A percentile compares a stretch with the other conserved stretches of the same genome.
phyloP scores from a whole-genome alignment of 2,329 filamentous ascomycete species.

The Claviceps humidiphila region DNA sequence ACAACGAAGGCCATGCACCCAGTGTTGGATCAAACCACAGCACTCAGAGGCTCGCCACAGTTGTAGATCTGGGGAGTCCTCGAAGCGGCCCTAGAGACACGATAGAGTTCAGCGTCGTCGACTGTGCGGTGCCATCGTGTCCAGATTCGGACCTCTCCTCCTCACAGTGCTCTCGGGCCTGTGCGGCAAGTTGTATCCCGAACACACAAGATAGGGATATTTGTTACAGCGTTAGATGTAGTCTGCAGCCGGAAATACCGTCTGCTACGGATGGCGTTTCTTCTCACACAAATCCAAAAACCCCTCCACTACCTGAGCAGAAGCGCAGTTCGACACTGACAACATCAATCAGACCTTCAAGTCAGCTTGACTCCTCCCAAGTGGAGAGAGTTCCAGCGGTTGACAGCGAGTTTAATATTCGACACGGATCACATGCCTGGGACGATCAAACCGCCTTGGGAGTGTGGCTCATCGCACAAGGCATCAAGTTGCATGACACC shows the following conservation, averaged over 20 bases:
- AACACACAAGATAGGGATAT: background rate
- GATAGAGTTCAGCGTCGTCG: conserved; percentile 29
- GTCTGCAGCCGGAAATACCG: background rate
- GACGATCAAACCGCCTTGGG: conserved; percentile 23
- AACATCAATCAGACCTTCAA: conserved; percentile 1
- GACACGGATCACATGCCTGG: conserved; percentile 16
- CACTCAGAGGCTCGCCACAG: conserved; percentile 13
- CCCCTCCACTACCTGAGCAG: background rate
- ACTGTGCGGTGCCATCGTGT: background rate
- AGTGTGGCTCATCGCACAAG: conserved; percentile 25
- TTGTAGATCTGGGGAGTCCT: conserved; percentile 16
- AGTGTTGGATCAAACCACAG: conserved; percentile 15
- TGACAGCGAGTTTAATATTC: conserved; percentile 17
- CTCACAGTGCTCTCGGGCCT: background rate
- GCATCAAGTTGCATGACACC: conserved; percentile 16
- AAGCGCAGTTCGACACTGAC: conserved; percentile 1
- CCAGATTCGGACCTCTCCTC: conserved; percentile 2
- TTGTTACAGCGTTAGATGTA: background rate
- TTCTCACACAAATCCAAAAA: background rate
- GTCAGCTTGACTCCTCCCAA: conserved; percentile 4
- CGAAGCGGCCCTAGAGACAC: conserved; percentile 32
- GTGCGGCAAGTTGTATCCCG: background rate
- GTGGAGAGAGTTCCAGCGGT: conserved; percentile 9
- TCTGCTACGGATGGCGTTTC: background rate
- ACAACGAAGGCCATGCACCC: conserved; percentile 24